These are phyloP conservation scores for Peribolospora kevripleyi DNA, from an alignment of 768 basidiomycete genomes.

Conservation along the genomic window DNA sequence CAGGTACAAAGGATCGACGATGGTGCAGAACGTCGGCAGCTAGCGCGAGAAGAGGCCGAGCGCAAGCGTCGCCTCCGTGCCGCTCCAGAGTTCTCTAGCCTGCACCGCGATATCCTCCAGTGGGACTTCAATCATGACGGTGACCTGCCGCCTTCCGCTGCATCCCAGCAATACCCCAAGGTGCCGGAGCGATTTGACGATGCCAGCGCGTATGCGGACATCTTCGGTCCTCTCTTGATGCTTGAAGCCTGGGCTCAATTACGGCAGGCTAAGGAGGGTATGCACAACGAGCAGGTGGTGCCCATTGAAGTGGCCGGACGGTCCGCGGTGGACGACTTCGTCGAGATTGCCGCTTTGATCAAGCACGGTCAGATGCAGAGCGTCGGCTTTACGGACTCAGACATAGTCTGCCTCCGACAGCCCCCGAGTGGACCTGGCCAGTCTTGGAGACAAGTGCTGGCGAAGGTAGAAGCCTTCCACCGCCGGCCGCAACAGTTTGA, in stretches of 20 bases:
- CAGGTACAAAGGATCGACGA: constrained; percentile 37
- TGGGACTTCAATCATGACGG: constrained; percentile 62
- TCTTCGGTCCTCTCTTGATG: constrained; percentile 64
- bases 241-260: constrained; percentile 83
- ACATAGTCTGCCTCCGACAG: constrained; percentile 55
- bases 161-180: constrained; percentile 14
- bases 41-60: not conserved
- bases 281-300: constrained; percentile 13
- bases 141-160: constrained; percentile 30
- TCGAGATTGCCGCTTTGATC: constrained; percentile 50
- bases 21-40: constrained; percentile 2
- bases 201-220: constrained; percentile 37
- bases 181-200: constrained; percentile 32
- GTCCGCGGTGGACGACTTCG: constrained; percentile 51
- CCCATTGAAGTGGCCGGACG: constrained; percentile 39
- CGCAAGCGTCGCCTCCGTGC: constrained; percentile 32
- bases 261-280: constrained; percentile 45
- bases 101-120: constrained; percentile 53
- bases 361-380: constrained; percentile 32
- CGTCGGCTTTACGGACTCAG: constrained; percentile 56
- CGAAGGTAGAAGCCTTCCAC: constrained; percentile 37
- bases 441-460: constrained; percentile 33
- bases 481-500: constrained; percentile 27
- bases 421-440: constrained; percentile 19
- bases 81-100: constrained; percentile 53